Evolutionary conservation across 148 eudicot species (phyloP).

Genomic region (Cornus kousa): DNA sequence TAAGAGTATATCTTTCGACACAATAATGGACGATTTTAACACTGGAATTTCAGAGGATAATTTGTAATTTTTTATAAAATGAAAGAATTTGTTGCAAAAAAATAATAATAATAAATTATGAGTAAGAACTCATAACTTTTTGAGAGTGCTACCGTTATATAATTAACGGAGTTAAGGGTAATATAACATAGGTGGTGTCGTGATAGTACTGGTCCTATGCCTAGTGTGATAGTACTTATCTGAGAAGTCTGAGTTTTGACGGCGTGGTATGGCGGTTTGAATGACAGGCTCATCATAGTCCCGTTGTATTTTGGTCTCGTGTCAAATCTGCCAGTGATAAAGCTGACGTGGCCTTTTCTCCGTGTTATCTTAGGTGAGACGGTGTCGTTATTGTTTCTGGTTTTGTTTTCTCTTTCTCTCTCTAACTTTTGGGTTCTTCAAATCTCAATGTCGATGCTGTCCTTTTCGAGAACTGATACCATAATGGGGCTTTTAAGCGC

Average conservation of each 20-base stretch:
- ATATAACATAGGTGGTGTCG: too few relatives aligned
- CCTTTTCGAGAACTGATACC: neutral
- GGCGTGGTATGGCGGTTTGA: slow-evolving; percentile 22
- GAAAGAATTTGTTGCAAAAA: too few relatives aligned
- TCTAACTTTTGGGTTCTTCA: slow-evolving; percentile 2
- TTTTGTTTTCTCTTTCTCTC: neutral
- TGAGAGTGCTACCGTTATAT: neutral
- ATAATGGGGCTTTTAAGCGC: too few relatives aligned
- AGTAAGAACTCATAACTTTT: too few relatives aligned
- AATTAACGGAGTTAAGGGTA: neutral
- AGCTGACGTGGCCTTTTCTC: neutral
- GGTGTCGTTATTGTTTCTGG: neutral
- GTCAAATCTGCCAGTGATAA: slow-evolving; percentile 5
- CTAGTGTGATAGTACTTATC: neutral
- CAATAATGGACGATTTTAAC: too few relatives aligned
- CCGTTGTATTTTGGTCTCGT: neutral
- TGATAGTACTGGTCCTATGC: too few relatives aligned
- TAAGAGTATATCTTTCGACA: too few relatives aligned
- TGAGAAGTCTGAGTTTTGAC: slow-evolving; percentile 9
- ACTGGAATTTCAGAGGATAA: too few relatives aligned
- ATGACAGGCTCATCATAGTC: neutral
- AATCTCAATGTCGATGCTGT: slow-evolving; percentile 20
- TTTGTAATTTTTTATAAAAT: too few relatives aligned
- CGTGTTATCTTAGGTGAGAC: neutral
- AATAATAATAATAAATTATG: too few relatives aligned